phyloP scores from a whole-genome alignment of 2,329 filamentous ascomycete genomes.

The Trichoderma guizhouense region DNA sequence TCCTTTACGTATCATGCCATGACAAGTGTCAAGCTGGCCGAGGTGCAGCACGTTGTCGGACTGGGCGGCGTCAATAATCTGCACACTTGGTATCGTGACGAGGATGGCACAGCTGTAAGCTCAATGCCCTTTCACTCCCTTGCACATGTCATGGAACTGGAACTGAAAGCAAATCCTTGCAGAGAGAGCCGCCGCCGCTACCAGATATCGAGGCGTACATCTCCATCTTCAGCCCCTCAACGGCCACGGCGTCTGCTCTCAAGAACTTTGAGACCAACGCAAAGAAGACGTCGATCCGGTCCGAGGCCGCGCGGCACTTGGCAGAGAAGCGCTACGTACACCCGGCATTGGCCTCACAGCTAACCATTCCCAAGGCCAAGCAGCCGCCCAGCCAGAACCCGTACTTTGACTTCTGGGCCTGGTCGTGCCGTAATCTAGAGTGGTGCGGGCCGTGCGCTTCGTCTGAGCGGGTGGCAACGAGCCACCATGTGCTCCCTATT shows the following conservation, averaged over 20 bases:
- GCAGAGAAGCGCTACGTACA: constrained; percentile 49
- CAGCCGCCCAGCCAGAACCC: constrained; percentile 53
- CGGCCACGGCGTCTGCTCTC: constrained; percentile 58
- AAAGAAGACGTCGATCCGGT: constrained; percentile 57
- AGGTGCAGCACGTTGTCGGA: constrained; percentile 46
- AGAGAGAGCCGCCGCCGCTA: constrained; percentile 47
- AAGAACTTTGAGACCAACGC: constrained; percentile 63
- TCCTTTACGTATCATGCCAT: constrained; percentile 51
- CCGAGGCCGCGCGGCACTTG: constrained; percentile 56
- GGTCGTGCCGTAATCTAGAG: constrained; percentile 61
- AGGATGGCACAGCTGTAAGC: constrained; percentile 35
- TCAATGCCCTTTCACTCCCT: not conserved
- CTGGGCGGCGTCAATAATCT: constrained; percentile 45
- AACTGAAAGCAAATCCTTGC: constrained; percentile 18
- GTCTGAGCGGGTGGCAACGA: constrained; percentile 50
- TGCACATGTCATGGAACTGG: not conserved
- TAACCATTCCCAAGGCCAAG: constrained; percentile 47
- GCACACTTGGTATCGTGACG: constrained; percentile 47
- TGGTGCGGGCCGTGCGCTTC: constrained; percentile 59
- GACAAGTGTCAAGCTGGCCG: constrained; percentile 45
- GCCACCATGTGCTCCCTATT: constrained; percentile 67
- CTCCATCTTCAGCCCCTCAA: constrained; percentile 60
- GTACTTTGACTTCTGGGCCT: constrained; percentile 64
- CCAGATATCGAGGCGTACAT: constrained; percentile 65
- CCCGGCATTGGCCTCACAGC: constrained; percentile 35